Base-by-base conservation (phyloP, 2,329 filamentous ascomycete genomes). In the Alternaria arborescens region DNA sequence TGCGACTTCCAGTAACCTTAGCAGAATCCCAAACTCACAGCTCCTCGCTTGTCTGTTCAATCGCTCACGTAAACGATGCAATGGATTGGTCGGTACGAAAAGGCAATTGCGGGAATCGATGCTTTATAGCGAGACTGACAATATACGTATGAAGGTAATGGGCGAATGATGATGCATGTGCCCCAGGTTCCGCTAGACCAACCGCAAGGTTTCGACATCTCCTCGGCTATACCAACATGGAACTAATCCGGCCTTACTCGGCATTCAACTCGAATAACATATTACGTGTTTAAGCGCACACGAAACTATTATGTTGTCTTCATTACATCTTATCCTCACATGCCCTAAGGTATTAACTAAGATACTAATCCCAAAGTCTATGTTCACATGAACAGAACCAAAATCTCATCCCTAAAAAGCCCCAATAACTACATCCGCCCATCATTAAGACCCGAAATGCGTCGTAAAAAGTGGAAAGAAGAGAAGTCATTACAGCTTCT, bases 401-500 rank as follows among this genome's bases (percentile, higher is more conserved):
- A 24, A 24, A 50, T 32, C 30, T 38, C 46, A 50, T 50, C 16
- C 20, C 20, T 30, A 4, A 12, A 38, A 44, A 56, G 18, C 28
- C 24, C 18, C 16, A 30, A 34, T 59, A 64, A 61, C 52, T 66
- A 65, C 65, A 61, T 50, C 30, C 20, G n/a, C 46, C 46, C 20
- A 50, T 69, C 66, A 52, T 71, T 20, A 56, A 56, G 22, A 42
- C 32, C 11, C 18, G 10, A 20, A 28, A 16, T 41, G n/a, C 41
- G 14, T 32, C 32, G 22, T 40, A 40, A 44, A 20, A 28, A 10
- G 16, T 2, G 14, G 32, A 44, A 22, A 38, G n/a, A 28, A 26
- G 4, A 8, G 12, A 36, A 16, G 28, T 40, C 14, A 30, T 26
- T 46, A 71, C 58, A 67, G 53, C 55, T 70, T 67, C 69, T 79